Conservation (phyloP, 2,329 filamentous ascomycete species). For the Xylariomycetidae sp. region DNA sequence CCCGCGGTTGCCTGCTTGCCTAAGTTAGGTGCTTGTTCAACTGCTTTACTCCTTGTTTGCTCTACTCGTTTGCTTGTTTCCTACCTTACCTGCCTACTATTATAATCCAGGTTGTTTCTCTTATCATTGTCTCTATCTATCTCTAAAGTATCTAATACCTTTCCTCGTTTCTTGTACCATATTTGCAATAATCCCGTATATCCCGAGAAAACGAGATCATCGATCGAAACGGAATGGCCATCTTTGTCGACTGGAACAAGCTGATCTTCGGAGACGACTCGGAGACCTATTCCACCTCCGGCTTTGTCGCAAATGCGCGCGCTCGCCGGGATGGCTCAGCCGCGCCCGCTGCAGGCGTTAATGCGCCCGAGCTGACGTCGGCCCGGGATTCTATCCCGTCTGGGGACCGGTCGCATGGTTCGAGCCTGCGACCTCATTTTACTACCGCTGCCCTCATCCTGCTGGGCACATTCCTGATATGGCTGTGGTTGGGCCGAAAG, state of each 20-base stretch:
- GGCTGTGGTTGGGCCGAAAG: conserved; percentile 8
- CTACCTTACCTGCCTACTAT: too few relatives aligned
- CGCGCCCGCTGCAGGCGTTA: too few relatives aligned
- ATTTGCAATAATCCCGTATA: too few relatives aligned
- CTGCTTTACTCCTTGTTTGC: too few relatives aligned
- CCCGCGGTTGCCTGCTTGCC: too few relatives aligned
- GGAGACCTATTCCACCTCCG: background rate
- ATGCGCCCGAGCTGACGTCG: background rate
- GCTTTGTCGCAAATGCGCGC: background rate
- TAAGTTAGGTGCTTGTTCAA: too few relatives aligned
- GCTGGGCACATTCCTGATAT: conserved; percentile 8
- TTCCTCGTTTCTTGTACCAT: too few relatives aligned
- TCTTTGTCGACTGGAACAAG: conserved; percentile 17
- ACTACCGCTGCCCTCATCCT: conserved; percentile 9
- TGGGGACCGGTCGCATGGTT: conserved; percentile 1
- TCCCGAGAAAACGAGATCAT: too few relatives aligned
- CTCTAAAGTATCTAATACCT: too few relatives aligned
- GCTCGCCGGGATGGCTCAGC: background rate
- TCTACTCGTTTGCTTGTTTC: too few relatives aligned
- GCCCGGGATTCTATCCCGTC: background rate
- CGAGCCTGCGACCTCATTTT: conserved; percentile 4
- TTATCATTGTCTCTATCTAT: too few relatives aligned
- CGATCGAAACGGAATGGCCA: conserved; percentile 16
- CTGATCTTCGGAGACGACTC: conserved; percentile 12
- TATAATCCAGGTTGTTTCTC: too few relatives aligned